A percentile compares a stretch with the other conserved stretches of the same genome.
phyloP scores from a whole-genome alignment of 441 rosid species.

The Euphorbia corollata region DNA sequence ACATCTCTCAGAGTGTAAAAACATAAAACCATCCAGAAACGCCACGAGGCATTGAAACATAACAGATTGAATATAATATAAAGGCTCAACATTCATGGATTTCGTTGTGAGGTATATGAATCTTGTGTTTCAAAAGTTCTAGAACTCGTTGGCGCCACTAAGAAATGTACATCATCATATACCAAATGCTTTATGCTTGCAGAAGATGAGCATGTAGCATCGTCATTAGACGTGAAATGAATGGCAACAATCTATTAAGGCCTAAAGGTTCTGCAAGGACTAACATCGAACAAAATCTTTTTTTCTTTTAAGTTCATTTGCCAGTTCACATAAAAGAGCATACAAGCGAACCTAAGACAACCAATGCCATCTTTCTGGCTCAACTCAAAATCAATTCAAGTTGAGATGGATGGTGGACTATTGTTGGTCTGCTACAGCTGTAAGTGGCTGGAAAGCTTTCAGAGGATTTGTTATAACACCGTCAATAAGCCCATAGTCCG shows the following conservation, averaged over 20 bases:
- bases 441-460: slow-evolving; percentile 74
- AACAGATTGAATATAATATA: too few species aligned
- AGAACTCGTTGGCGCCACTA: neutral
- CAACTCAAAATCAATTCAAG: too few species aligned
- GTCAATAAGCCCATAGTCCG: slow-evolving; percentile 84
- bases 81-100: too few species aligned
- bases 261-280: slow-evolving; percentile 13
- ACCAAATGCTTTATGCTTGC: neutral
- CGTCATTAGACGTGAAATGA: neutral
- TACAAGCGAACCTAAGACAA: too few species aligned
- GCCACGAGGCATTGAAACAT: neutral
- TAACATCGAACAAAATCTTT: slow-evolving; percentile 24
- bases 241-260: neutral
- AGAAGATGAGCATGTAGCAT: neutral
- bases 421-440: slow-evolving; percentile 35
- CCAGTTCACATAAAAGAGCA: too few species aligned
- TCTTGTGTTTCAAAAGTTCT: neutral
- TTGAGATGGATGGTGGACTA: slow-evolving; percentile 10
- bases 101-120: too few species aligned
- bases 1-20: too few species aligned
- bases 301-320: too few species aligned
- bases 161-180: neutral
- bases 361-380: too few species aligned
- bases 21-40: too few species aligned
- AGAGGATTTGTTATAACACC: slow-evolving; percentile 80